These are phyloP conservation scores for Aphanomyces invadans DNA, from an alignment of 352 stramenopile genomes.

Conservation along the genomic window DNA sequence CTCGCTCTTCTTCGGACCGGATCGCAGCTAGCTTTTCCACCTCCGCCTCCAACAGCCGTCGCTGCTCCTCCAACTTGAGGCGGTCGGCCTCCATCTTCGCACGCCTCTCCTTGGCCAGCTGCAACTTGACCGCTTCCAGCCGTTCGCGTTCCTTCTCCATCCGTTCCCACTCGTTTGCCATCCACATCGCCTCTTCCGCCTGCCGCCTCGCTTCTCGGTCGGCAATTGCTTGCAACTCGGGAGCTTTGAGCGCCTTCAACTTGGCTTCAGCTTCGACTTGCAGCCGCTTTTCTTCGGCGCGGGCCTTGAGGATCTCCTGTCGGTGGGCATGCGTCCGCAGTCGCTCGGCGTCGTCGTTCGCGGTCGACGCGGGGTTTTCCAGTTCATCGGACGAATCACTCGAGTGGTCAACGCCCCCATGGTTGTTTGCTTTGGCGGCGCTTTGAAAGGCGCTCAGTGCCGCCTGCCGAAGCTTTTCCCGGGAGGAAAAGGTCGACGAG, in stretches of 20 bases:
- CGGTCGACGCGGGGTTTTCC: background rate
- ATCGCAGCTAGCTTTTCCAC: background rate
- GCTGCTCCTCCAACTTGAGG: background rate
- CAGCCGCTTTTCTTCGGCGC: background rate
- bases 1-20: background rate
- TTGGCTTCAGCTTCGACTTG: background rate
- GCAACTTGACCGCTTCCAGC: background rate
- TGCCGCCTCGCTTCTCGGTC: background rate
- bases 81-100: background rate
- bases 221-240: background rate
- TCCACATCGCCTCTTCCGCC: background rate
- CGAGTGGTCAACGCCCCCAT: background rate
- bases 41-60: background rate
- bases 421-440: background rate
- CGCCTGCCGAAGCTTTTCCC: background rate
- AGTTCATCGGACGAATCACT: background rate
- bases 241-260: background rate
- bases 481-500: background rate
- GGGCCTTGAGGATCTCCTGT: background rate
- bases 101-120: background rate
- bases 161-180: background rate
- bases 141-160: background rate
- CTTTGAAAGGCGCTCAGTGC: background rate
- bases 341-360: background rate
- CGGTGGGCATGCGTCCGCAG: background rate